phyloP scores from a whole-genome alignment of 176 grass and related monocot species.

The Zea luxurians region DNA sequence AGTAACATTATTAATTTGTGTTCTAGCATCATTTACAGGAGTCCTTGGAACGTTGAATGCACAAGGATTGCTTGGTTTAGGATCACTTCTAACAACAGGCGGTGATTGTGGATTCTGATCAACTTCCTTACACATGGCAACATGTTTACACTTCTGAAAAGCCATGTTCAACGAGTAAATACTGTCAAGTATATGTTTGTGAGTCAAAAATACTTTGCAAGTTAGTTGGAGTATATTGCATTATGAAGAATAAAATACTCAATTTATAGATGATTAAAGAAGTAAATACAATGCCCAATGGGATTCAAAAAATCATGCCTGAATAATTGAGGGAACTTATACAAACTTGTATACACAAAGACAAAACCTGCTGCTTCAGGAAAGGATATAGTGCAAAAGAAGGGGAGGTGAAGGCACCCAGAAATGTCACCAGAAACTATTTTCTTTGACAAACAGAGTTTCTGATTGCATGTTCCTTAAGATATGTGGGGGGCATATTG shows the following conservation, averaged over 20 bases:
- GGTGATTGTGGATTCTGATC: slow-evolving; percentile 10
- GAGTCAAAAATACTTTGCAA: not conserved
- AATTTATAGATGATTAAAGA: not conserved
- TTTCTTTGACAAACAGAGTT: not conserved
- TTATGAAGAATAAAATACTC: slow-evolving; percentile 4
- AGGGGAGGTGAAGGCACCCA: not conserved
- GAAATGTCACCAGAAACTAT: not conserved
- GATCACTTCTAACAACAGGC: slow-evolving; percentile 22
- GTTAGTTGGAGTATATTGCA: not conserved
- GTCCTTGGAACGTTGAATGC: slow-evolving; percentile 10
- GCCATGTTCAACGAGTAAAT: slow-evolving; percentile 31
- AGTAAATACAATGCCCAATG: not conserved
- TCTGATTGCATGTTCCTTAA: not conserved
- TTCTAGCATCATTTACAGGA: not conserved
- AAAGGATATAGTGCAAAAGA: not conserved
- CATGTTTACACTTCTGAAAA: slow-evolving; percentile 50
- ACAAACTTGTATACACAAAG: not conserved
- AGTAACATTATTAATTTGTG: slow-evolving; percentile 21
- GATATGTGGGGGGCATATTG: not conserved
- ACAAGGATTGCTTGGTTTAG: slow-evolving; percentile 24
- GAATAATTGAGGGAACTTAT: not conserved
- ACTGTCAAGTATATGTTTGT: not conserved
- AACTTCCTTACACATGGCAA: slow-evolving; percentile 42
- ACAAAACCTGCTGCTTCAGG: not conserved
- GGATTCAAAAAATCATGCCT: slow-evolving; percentile 32